Evolutionary conservation across 495 filamentous ascomycete species (phyloP).

Genomic region (Choiromyces venosus): DNA sequence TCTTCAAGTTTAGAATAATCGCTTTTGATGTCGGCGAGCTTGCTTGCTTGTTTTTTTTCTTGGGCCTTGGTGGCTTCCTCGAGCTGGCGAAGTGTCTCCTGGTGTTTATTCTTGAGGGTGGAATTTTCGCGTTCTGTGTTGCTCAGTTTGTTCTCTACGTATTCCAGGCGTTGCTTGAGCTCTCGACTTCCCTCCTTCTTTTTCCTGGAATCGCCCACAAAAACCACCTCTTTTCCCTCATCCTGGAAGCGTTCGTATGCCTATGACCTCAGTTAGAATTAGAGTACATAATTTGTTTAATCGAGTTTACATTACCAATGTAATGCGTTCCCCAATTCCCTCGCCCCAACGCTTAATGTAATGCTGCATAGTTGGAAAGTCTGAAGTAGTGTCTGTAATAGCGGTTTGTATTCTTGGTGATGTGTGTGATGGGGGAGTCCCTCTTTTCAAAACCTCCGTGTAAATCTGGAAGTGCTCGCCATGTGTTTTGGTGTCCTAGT

Average conservation of each 20-base stretch:
- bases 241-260: too few relatives aligned
- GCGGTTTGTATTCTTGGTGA: not conserved
- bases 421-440: not conserved
- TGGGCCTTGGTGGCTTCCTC: too few relatives aligned
- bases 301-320: not conserved
- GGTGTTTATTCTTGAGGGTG: not conserved
- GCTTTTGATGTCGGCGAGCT: too few relatives aligned
- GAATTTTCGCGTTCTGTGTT: not conserved
- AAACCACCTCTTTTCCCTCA: not conserved
- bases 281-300: not conserved
- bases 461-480: too few relatives aligned
- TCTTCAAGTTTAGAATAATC: too few relatives aligned
- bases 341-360: accelerated
- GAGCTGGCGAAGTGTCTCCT: not conserved
- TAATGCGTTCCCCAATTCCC: too few relatives aligned
- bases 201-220: not conserved
- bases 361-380: not conserved
- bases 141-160: not conserved
- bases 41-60: too few relatives aligned
- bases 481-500: not conserved
- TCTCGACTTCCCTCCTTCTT: not conserved
- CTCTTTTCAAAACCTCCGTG: too few relatives aligned
- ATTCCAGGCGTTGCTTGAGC: not conserved
- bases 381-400: not conserved
- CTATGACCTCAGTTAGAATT: not conserved